Conservation (phyloP, 2,329 filamentous ascomycete species). For the Fusarium lateritium region DNA sequence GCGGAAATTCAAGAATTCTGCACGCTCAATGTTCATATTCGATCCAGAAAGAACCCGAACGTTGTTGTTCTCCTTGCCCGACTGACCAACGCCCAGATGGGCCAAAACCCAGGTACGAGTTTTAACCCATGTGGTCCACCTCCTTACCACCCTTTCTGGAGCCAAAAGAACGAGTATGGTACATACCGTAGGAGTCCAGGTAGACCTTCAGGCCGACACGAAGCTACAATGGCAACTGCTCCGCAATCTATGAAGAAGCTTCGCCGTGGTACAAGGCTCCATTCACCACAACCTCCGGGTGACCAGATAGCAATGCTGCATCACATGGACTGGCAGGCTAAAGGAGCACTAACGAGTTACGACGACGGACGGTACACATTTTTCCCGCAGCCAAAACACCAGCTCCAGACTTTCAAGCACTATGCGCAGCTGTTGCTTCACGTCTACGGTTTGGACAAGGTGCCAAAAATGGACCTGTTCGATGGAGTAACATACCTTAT, state of each 20-base stretch:
- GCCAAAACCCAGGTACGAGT: neutral
- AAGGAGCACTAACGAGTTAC: too few relatives aligned
- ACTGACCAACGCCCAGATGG: conserved; percentile 7
- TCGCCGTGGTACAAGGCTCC: too few relatives aligned
- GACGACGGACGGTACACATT: too few relatives aligned
- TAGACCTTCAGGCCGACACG: too few relatives aligned
- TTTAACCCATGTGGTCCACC: neutral
- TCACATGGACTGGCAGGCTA: neutral
- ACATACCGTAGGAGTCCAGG: neutral
- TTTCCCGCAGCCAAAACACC: too few relatives aligned
- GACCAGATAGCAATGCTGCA: neutral
- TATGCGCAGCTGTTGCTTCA: neutral
- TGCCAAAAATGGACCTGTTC: too few relatives aligned
- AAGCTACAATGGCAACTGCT: too few relatives aligned
- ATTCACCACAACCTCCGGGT: neutral
- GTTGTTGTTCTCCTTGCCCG: too few relatives aligned
- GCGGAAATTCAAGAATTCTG: neutral
- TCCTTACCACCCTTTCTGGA: neutral
- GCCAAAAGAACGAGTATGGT: too few relatives aligned
- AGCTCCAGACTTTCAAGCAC: neutral
- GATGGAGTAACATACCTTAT: neutral
- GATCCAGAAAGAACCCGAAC: neutral
- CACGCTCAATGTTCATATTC: neutral
- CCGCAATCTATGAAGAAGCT: too few relatives aligned
- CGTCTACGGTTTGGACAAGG: neutral